Evolutionary conservation across 2,329 filamentous ascomycete genomes (phyloP).

Genomic region (Arachnopeziza araneosa): DNA sequence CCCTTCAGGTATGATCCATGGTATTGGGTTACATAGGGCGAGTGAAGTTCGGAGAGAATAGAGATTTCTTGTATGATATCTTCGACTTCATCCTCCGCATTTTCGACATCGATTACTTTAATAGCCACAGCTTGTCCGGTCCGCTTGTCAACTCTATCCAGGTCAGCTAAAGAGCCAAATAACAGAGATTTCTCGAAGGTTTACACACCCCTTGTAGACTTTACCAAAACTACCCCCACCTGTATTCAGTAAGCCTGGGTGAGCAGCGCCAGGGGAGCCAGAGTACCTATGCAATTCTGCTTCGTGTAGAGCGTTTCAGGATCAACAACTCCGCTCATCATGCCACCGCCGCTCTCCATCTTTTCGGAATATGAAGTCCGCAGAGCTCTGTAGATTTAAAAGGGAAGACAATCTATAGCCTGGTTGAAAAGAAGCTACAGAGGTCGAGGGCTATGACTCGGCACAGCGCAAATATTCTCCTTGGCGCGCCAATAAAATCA

Average conservation of each 20-base stretch:
- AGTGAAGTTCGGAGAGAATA: conserved; percentile 92
- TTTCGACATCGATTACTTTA: conserved; percentile 98
- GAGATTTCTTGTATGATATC: conserved; percentile 99
- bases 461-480: background rate
- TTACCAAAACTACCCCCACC: conserved; percentile 97
- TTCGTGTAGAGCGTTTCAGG: conserved; percentile 92
- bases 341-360: conserved; percentile 28
- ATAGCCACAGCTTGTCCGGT: conserved; percentile 93
- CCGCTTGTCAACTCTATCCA: conserved; percentile 75
- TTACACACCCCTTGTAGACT: conserved; percentile 86
- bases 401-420: background rate
- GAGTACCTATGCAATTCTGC: conserved; percentile 77
- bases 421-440: background rate
- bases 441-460: background rate
- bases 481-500: background rate
- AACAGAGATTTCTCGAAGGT: background rate
- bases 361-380: background rate
- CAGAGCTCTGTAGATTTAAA: background rate
- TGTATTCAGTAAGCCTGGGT: conserved; percentile 34
- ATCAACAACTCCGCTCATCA: conserved; percentile 56
- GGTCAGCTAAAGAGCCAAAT: conserved; percentile 14
- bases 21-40: conserved; percentile 95
- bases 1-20: conserved; percentile 95
- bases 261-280: conserved; percentile 1
- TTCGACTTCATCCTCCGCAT: conserved; percentile 97